Base-by-base conservation (phyloP, 2,329 filamentous ascomycete genomes). In the Colletotrichum sp. region DNA sequence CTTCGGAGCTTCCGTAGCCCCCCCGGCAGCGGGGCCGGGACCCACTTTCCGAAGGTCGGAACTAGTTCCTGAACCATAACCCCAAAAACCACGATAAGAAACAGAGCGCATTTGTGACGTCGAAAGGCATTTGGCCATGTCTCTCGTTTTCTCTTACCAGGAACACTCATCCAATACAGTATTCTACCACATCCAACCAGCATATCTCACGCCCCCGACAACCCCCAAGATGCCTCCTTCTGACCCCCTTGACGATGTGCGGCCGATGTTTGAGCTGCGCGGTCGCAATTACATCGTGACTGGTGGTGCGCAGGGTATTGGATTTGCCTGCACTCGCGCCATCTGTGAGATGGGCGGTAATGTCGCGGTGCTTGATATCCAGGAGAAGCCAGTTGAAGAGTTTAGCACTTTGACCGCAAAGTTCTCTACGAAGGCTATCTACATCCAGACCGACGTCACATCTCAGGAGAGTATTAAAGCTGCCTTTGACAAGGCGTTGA, bases 311-410 rank as follows among this genome's bases (percentile, higher is more conserved):
- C 83, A 85, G 34, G 86, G 86, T 8, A 85, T 87, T 49, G 85
- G 86, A 2, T 85, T 84, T 39, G 84, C 85, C 13, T 79, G 82
- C 8, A 82, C 82, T 0, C 81, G 82, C 12, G 85, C 85, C 6
- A 85, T 87, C 16, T 83, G 82, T 52, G 84, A 87, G 32, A 84
- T 86, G 80, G 85, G 84, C 21, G 86, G 85, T 8, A 85, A 86
- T 59, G 83, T 86, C 8, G 83, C 83, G 3, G 82, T 86, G 7
- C 69, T 84, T 67, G 85, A 85, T 65, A 80, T 85, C 9, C 80
- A 83, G 44, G 75, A 76, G n/a, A 79, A 81, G 30, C 84, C 83
- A 0, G 78, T 81, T 18, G 76, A 79, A 1, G 83, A 84, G 36
- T 84, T 84, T 34, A 36, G 70, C 21, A 77, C 72, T 0, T 71